Evolutionary conservation across 1,284 basidiomycete species (phyloP).

Genomic region (Ustilago tritici): DNA sequence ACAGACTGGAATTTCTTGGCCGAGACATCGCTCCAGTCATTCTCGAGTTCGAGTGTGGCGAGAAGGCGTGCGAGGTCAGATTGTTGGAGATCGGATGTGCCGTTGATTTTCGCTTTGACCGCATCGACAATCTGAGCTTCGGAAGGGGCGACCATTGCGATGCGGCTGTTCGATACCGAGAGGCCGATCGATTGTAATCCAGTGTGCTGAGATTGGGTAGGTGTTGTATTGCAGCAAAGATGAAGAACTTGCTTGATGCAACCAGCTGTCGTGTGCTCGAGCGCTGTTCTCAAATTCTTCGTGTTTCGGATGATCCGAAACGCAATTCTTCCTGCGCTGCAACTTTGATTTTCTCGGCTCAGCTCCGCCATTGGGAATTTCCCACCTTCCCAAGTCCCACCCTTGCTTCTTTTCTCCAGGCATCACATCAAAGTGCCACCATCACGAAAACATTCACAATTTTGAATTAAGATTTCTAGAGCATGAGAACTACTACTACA

Average conservation of each 20-base stretch:
- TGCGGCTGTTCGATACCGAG: no score
- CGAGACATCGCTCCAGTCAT: constrained; percentile 51
- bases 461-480: not conserved
- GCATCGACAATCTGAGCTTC: constrained; percentile 42
- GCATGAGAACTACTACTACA: constrained; percentile 15
- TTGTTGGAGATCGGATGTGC: not conserved
- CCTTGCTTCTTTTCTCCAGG: not conserved
- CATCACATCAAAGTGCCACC: not conserved
- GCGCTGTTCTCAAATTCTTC: constrained; percentile 5
- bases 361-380: constrained; percentile 14
- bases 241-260: not conserved
- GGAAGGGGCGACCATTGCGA: constrained; percentile 29
- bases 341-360: constrained; percentile 2
- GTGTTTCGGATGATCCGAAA: not conserved
- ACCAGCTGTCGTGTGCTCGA: constrained; percentile 13
- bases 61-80: constrained; percentile 42
- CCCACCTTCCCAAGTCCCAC: not conserved
- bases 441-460: not conserved
- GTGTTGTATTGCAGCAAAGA: not conserved
- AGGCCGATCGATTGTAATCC: no score
- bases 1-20: constrained; percentile 42
- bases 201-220: not conserved
- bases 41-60: constrained; percentile 45
- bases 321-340: constrained; percentile 6
- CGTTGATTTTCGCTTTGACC: constrained; percentile 16